phyloP scores from a whole-genome alignment of 129 eudicot genomes.

The Lactuca sativa region DNA sequence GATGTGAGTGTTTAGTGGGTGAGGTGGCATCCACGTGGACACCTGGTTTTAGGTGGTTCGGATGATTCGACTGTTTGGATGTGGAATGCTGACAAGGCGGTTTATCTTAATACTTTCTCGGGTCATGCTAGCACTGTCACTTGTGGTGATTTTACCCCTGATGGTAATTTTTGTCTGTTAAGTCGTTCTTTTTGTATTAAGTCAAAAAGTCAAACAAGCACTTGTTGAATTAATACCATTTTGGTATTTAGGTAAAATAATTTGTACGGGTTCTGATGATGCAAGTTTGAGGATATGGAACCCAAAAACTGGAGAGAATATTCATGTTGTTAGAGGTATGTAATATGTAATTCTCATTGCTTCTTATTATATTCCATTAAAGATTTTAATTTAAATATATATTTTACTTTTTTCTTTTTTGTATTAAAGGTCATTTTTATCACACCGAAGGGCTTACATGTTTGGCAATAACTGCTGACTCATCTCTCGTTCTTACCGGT shows the following conservation, averaged over 20 bases:
- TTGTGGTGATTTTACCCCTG: slow-evolving; percentile 96
- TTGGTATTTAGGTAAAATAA: slow-evolving; percentile 51
- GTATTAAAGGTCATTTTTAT: slow-evolving; percentile 68
- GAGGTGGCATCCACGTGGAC: slow-evolving; percentile 99
- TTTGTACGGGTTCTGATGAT: slow-evolving; percentile 97
- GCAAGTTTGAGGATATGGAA: slow-evolving; percentile 96
- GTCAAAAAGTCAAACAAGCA: background rate
- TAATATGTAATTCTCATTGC: background rate
- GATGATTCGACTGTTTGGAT: slow-evolving; percentile 90
- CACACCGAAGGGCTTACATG: slow-evolving; percentile 84
- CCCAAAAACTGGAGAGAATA: slow-evolving; percentile 63
- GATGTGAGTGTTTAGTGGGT: slow-evolving; percentile 69
- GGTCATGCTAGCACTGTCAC: slow-evolving; percentile 84
- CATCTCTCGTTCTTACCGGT: slow-evolving; percentile 81
- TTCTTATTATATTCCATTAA: background rate
- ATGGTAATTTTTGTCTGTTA: slow-evolving; percentile 48
- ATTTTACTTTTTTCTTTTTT: background rate
- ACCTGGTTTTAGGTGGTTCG: slow-evolving; percentile 85
- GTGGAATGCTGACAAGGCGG: slow-evolving; percentile 93
- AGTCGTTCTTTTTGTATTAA: background rate
- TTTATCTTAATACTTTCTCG: slow-evolving; percentile 56
- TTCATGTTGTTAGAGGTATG: slow-evolving; percentile 56
- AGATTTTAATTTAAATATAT: background rate
- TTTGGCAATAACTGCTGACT: slow-evolving; percentile 73
- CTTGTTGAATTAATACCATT: no score